A percentile compares a stretch with the other conserved stretches of the same genome.
phyloP scores from a whole-genome alignment of 1,139 yeast species.

The Nakaseomyces sp. region DNA sequence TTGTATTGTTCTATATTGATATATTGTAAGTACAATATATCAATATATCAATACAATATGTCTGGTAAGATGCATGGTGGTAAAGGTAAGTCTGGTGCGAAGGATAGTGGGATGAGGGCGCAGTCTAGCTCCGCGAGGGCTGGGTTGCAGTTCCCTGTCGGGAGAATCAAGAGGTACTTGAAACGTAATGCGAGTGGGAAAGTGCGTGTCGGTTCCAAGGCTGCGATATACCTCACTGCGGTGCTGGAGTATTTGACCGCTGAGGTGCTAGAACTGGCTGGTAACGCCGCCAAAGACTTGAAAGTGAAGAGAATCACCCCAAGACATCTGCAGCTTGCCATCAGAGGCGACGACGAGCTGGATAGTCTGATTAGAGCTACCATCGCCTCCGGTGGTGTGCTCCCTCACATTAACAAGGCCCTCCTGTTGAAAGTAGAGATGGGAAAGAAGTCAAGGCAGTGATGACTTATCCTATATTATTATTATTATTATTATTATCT shows the following conservation, averaged over 20 bases:
- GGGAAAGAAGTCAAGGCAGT: slow-evolving; percentile 39
- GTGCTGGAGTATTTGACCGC: slow-evolving; percentile 96
- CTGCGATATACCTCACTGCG: slow-evolving; percentile 94
- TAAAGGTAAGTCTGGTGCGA: slow-evolving; percentile 83
- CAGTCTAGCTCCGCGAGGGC: slow-evolving; percentile 96
- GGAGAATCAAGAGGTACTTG: slow-evolving; percentile 93
- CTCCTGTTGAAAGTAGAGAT: slow-evolving; percentile 79
- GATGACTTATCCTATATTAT: too few relatives aligned
- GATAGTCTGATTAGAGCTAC: slow-evolving; percentile 95
- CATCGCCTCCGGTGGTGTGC: slow-evolving; percentile 98
- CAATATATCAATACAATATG: slow-evolving; percentile 38
- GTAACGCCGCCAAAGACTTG: slow-evolving; percentile 97
- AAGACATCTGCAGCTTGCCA: slow-evolving; percentile 95
- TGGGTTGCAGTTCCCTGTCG: slow-evolving; percentile 96
- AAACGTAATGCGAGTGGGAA: slow-evolving; percentile 88
- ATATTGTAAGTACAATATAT: background rate
- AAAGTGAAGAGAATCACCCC: slow-evolving; percentile 98
- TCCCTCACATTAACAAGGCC: slow-evolving; percentile 95
- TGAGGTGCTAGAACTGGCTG: slow-evolving; percentile 96
- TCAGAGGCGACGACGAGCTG: slow-evolving; percentile 97
- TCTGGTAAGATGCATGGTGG: slow-evolving; percentile 95
- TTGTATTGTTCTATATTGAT: too few relatives aligned
- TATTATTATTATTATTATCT: too few relatives aligned
- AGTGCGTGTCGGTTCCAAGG: slow-evolving; percentile 94
- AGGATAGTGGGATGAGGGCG: slow-evolving; percentile 52